Conservation (phyloP, 306 rosid genomes). For the Lupinus albus region DNA sequence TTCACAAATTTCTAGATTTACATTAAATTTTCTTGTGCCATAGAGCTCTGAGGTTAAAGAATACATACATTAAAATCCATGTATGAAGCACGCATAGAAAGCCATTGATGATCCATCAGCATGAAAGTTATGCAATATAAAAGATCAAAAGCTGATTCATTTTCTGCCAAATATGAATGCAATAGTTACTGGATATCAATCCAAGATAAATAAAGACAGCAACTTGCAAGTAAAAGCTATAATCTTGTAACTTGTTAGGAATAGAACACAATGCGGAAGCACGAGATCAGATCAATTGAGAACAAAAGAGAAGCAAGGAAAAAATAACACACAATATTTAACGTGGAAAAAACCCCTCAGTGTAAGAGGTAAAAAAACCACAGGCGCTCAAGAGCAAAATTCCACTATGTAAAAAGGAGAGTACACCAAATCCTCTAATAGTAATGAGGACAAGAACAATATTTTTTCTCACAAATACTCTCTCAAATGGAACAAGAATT, state of each 20-base stretch:
- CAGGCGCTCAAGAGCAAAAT: too few relatives aligned
- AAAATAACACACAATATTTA: too few relatives aligned
- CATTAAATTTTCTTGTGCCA: background rate
- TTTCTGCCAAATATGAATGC: conserved; percentile 57
- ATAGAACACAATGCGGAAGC: too few relatives aligned
- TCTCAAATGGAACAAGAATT: too few relatives aligned
- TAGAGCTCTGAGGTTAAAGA: conserved; percentile 28
- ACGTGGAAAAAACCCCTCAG: too few relatives aligned
- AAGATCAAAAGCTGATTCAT: conserved; percentile 86
- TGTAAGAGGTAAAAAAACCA: too few relatives aligned
- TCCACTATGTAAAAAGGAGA: too few relatives aligned
- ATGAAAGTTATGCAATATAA: conserved; percentile 97
- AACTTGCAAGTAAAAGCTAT: conserved; percentile 19
- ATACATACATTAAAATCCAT: conserved; percentile 97
- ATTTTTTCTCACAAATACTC: too few relatives aligned
- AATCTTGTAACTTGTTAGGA: background rate
- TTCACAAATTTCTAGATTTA: background rate
- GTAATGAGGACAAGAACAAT: too few relatives aligned
- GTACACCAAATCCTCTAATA: too few relatives aligned
- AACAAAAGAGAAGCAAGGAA: too few relatives aligned
- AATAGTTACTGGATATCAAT: conserved; percentile 35
- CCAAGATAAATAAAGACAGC: conserved; percentile 31
- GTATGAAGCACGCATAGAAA: conserved; percentile 94
- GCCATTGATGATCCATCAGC: conserved; percentile 98
- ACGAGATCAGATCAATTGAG: too few relatives aligned